Evolutionary conservation across 1,284 basidiomycete genomes (phyloP).

Genomic region (Entoloma clypeatum): DNA sequence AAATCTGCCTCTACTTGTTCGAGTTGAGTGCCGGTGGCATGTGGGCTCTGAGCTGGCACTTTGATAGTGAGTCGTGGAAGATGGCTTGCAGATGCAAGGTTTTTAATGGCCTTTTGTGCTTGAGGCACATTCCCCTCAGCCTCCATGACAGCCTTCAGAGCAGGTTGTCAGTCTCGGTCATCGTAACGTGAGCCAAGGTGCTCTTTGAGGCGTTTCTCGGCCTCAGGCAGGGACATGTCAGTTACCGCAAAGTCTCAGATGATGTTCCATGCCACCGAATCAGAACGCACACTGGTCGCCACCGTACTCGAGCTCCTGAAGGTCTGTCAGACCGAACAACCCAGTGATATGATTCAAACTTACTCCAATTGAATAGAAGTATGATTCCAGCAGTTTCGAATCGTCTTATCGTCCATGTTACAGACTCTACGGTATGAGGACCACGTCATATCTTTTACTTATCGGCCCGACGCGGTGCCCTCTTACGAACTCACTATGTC

Average conservation of each 20-base stretch:
- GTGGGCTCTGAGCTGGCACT: background rate
- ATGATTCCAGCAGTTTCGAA: conserved; percentile 33
- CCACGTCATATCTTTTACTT: too few relatives aligned
- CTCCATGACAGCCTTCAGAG: background rate
- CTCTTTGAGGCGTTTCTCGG: conserved; percentile 15
- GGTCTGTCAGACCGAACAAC: background rate
- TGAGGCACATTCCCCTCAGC: background rate
- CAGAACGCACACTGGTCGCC: background rate
- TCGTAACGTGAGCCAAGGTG: conserved; percentile 12
- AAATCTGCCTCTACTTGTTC: background rate
- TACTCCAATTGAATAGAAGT: conserved; percentile 19
- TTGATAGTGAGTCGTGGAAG: conserved; percentile 2
- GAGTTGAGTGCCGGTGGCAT: background rate
- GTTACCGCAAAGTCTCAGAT: conserved; percentile 19
- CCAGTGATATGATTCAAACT: background rate
- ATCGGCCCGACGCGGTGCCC: too few relatives aligned
- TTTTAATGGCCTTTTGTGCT: conserved; percentile 1
- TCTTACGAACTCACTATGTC: too few relatives aligned
- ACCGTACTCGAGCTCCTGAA: background rate
- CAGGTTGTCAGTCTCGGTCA: background rate
- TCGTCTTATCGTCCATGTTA: conserved; percentile 24
- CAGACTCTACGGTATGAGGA: too few relatives aligned
- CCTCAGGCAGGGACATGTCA: conserved; percentile 19
- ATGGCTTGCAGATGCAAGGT: background rate
- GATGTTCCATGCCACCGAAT: conserved; percentile 17